These are phyloP conservation scores for Eucalyptus erythrocorys DNA, from an alignment of 345 rosid species.

Conservation along the genomic window DNA sequence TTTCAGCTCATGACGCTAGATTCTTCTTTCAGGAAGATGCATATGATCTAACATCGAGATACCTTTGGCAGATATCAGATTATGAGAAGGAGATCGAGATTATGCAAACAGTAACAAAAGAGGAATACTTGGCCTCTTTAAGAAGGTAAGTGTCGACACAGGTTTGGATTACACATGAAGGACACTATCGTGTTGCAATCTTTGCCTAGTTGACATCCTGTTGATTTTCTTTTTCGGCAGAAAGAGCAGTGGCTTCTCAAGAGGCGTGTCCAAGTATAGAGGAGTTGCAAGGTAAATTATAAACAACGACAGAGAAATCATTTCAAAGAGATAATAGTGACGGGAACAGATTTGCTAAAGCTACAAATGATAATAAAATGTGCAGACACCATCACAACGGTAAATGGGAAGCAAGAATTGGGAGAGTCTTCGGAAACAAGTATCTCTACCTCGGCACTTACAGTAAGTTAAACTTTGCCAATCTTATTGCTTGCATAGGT, in stretches of 20 bases:
- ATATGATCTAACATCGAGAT: background rate
- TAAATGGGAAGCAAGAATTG: constrained; percentile 73
- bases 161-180: background rate
- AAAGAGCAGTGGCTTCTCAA: constrained; percentile 65
- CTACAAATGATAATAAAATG: background rate
- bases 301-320: background rate
- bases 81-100: constrained; percentile 45
- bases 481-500: background rate
- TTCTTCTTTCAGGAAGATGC: background rate
- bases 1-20: background rate
- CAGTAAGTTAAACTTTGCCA: constrained; percentile 7
- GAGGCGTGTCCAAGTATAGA: constrained; percentile 61
- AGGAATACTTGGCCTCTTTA: constrained; percentile 51
- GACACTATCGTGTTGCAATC: background rate
- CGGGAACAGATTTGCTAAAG: background rate
- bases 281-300: constrained; percentile 52
- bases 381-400: constrained; percentile 68
- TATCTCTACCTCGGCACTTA: constrained; percentile 69
- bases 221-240: constrained; percentile 6
- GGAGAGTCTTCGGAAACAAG: constrained; percentile 63
- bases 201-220: background rate
- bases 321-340: background rate
- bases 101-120: constrained; percentile 50
- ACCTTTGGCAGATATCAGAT: constrained; percentile 25
- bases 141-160: constrained; percentile 22